phyloP scores from a whole-genome alignment of 139 green algal species.

The Picochlorum sp. region DNA sequence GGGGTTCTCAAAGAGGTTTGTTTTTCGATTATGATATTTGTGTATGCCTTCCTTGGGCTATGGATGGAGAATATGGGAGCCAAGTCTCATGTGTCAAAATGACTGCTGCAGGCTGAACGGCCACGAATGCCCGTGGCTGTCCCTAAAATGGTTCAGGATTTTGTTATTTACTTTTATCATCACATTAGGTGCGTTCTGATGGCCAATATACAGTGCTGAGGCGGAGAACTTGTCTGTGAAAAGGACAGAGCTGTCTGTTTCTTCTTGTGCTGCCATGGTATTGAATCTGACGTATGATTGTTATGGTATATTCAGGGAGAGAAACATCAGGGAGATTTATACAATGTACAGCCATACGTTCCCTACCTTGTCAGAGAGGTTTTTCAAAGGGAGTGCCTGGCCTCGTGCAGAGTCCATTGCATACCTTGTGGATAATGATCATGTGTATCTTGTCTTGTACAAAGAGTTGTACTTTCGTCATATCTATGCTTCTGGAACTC shows the following conservation, averaged over 20 bases:
- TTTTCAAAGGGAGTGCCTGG: constrained; percentile 87
- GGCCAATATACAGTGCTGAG: neutral
- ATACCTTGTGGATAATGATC: constrained; percentile 87
- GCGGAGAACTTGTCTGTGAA: neutral
- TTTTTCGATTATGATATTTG: too few species aligned
- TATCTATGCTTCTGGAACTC: constrained; percentile 73
- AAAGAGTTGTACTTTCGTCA: constrained; percentile 98
- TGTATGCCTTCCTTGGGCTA: too few species aligned
- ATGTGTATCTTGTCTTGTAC: constrained; percentile 98
- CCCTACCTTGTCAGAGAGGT: constrained; percentile 87
- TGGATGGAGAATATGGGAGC: too few species aligned
- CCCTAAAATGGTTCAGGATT: constrained; percentile 89
- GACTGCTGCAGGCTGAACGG: neutral
- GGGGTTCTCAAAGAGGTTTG: too few species aligned
- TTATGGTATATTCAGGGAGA: constrained; percentile 43
- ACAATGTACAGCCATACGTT: constrained; percentile 96
- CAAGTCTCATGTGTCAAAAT: too few species aligned
- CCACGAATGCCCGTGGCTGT: constrained; percentile 35
- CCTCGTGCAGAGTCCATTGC: constrained; percentile 71
- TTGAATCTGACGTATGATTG: neutral
- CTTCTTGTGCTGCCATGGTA: neutral
- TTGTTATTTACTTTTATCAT: constrained; percentile 93
- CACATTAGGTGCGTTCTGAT: constrained; percentile 56
- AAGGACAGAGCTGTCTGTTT: neutral
- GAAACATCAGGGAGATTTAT: constrained; percentile 93